Conservation (phyloP, 768 basidiomycete genomes). For the Obba rivulosa region DNA sequence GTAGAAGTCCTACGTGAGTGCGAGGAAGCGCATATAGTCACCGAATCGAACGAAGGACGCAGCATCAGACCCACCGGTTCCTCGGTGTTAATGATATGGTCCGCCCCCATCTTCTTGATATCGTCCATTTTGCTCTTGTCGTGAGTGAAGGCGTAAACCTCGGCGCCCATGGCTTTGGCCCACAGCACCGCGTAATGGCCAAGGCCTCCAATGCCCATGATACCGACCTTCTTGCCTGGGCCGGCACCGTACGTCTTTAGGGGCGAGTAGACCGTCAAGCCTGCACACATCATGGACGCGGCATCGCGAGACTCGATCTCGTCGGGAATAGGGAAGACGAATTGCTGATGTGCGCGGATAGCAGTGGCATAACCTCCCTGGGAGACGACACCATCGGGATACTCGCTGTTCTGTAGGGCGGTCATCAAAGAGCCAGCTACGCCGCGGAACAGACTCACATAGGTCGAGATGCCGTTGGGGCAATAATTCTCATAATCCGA, state of each 20-base stretch:
- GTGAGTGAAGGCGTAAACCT: slow-evolving; percentile 57
- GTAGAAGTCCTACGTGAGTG: slow-evolving; percentile 29
- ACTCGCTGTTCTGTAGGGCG: slow-evolving; percentile 26
- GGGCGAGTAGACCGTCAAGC: slow-evolving; percentile 60
- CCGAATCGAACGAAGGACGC: neutral
- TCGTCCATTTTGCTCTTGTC: slow-evolving; percentile 48
- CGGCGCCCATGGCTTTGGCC: slow-evolving; percentile 50
- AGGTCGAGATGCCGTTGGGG: slow-evolving; percentile 34
- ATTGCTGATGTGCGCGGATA: slow-evolving; percentile 44
- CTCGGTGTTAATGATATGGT: slow-evolving; percentile 43
- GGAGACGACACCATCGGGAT: slow-evolving; percentile 35
- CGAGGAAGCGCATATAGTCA: slow-evolving; percentile 19
- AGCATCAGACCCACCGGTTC: slow-evolving; percentile 6
- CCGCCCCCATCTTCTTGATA: slow-evolving; percentile 53
- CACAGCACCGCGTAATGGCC: slow-evolving; percentile 37
- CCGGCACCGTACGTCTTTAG: slow-evolving; percentile 48
- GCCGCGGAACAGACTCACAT: slow-evolving; percentile 18
- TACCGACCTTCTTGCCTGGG: slow-evolving; percentile 58
- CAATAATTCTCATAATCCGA: slow-evolving; percentile 55
- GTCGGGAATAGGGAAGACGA: slow-evolving; percentile 56
- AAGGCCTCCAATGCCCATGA: slow-evolving; percentile 63
- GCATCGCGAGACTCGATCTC: slow-evolving; percentile 44
- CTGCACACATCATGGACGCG: slow-evolving; percentile 62
- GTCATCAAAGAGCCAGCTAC: neutral
- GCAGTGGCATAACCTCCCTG: slow-evolving; percentile 43